Base-by-base conservation (phyloP, 1,284 basidiomycete genomes). In the Ganoderma boninense region DNA sequence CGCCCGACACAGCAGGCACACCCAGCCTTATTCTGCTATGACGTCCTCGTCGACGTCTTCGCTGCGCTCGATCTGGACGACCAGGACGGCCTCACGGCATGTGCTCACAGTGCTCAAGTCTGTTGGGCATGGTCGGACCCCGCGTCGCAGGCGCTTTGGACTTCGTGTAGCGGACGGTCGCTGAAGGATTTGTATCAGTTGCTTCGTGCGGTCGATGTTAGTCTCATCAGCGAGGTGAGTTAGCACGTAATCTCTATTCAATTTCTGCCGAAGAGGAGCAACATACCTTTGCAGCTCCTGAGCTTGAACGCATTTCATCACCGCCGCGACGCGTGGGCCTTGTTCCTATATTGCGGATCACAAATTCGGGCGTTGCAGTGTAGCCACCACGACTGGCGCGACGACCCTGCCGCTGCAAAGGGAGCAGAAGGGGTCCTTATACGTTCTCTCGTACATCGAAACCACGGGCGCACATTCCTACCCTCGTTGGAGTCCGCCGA, bases 71-170 rank as follows among this genome's bases (percentile, higher is more conserved):
- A 57, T 35, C 18, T 57, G 29, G 8, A 57, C 16, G 18, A 57
- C 29, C 29, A 20, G 32, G 29, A 16, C 29, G 56, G 20, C 29
- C 29, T 57, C 35, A 10, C 11, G 29, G 32, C 56, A 35, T 57
- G 56, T 35, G 56, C 56, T 16, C 56, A 29, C 5, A 57, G 56
- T 57, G 56, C 32, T 35, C 56, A 35, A 29, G 56, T 57, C 20
- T 57, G 56, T 57, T 57, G 16, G 56, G 56, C 56, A 35, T 57
- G 56, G 56, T 7, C 32, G 8, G 56, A 32, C 13, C 56, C 56
- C 32, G 56, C 56, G 7, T 35, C 56, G 16, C 56, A 57, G 56
- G 56, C 56, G 32, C 56, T 57, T 20, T 57, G 56, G 56, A 35
- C 16, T 3, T 57, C 56, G 56, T 29, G 18, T 29, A 18, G 20